phyloP scores from a whole-genome alignment of 805 yeast genomes.

The Kazachstania psychrophila region DNA sequence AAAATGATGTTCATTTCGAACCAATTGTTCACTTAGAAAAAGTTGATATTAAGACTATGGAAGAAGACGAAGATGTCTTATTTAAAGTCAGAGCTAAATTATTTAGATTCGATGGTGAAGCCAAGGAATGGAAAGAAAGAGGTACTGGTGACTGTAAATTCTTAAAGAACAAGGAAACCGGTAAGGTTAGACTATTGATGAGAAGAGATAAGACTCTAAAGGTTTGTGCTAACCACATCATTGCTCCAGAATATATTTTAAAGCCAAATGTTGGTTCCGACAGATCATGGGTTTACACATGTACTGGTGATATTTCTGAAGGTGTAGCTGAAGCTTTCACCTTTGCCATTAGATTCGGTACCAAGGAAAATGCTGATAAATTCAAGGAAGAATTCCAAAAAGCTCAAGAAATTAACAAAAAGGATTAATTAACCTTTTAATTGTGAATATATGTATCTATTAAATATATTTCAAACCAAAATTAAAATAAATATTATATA shows the following conservation, averaged over 20 bases:
- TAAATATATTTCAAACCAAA: too few species aligned
- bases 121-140: slow-evolving; percentile 97
- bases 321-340: slow-evolving; percentile 95
- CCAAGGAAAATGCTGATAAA: slow-evolving; percentile 86
- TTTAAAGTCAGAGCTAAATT: slow-evolving; percentile 90
- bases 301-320: slow-evolving; percentile 89
- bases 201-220: slow-evolving; percentile 98
- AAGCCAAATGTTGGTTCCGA: slow-evolving; percentile 94
- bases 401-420: slow-evolving; percentile 65
- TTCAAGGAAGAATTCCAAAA: slow-evolving; percentile 87
- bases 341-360: slow-evolving; percentile 90
- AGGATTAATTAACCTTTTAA: slow-evolving; percentile 5
- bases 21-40: slow-evolving; percentile 91
- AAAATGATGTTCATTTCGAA: slow-evolving; percentile 74
- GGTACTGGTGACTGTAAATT: slow-evolving; percentile 98
- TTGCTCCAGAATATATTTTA: slow-evolving; percentile 71
- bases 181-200: slow-evolving; percentile 87
- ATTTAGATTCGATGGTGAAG: slow-evolving; percentile 77
- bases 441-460: too few species aligned
- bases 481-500: neutral
- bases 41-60: slow-evolving; percentile 93
- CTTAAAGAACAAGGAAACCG: slow-evolving; percentile 74
- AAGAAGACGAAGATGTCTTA: slow-evolving; percentile 76
- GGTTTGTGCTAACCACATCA: slow-evolving; percentile 94
- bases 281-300: slow-evolving; percentile 96